These are phyloP conservation scores for Cercospora nicotianae DNA, from an alignment of 2,329 filamentous ascomycete genomes.

Conservation along the genomic window DNA sequence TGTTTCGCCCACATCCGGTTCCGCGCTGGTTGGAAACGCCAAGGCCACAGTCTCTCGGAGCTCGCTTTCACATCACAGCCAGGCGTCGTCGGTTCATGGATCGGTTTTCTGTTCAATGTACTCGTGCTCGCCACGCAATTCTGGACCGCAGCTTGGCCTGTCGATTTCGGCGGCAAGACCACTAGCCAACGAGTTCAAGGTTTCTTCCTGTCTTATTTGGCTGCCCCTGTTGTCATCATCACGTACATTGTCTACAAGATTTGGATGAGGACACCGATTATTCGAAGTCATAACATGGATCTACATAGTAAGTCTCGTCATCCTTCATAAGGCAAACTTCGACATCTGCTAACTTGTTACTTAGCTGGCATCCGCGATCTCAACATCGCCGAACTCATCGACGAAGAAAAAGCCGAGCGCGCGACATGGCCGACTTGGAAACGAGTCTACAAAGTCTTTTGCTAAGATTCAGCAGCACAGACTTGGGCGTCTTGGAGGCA, in stretches of 20 bases:
- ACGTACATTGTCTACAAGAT: slow-evolving; percentile 39
- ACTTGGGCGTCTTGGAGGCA: not conserved
- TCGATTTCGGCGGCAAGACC: slow-evolving; percentile 42
- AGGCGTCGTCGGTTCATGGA: slow-evolving; percentile 62
- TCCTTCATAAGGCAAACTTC: not conserved
- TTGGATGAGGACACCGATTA: slow-evolving; percentile 45
- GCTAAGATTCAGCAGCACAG: slow-evolving; percentile 32
- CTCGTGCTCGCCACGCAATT: slow-evolving; percentile 72
- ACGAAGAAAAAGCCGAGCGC: slow-evolving; percentile 75
- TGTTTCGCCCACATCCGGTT: slow-evolving; percentile 92
- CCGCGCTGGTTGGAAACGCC: slow-evolving; percentile 69
- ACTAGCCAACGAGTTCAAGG: slow-evolving; percentile 22
- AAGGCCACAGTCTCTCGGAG: slow-evolving; percentile 66
- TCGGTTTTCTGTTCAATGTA: slow-evolving; percentile 59
- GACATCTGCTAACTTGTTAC: slow-evolving; percentile 52
- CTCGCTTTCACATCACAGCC: slow-evolving; percentile 60
- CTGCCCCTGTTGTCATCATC: slow-evolving; percentile 37
- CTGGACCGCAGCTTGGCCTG: slow-evolving; percentile 79
- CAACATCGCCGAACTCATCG: slow-evolving; percentile 74
- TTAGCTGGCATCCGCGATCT: slow-evolving; percentile 82
- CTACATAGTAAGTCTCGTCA: slow-evolving; percentile 7
- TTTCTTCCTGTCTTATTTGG: slow-evolving; percentile 39
- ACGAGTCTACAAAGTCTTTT: slow-evolving; percentile 52
- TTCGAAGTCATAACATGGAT: slow-evolving; percentile 68
- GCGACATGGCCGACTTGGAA: slow-evolving; percentile 53